Conservation (phyloP, 2,329 filamentous ascomycete genomes). For the Colletotrichum salicis region DNA sequence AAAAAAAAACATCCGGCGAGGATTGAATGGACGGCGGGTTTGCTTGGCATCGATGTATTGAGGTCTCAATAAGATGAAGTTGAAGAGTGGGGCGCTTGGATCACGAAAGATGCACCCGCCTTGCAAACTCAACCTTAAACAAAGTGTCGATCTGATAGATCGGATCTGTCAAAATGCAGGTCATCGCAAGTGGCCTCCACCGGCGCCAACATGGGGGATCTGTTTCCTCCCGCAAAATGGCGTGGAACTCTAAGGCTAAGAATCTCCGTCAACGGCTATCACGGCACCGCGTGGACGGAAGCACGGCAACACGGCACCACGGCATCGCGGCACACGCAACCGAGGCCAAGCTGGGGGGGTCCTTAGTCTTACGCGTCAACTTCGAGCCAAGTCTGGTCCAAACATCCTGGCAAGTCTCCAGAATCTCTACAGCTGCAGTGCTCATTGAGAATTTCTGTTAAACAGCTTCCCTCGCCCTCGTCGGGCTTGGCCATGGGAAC, state of each 20-base stretch:
- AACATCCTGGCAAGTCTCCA: slow-evolving; percentile 1
- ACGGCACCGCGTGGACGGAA: slow-evolving; percentile 22
- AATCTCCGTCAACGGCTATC: slow-evolving; percentile 14
- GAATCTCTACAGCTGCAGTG: not conserved
- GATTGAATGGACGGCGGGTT: not conserved
- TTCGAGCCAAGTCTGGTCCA: not conserved
- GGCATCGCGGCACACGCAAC: slow-evolving; percentile 27
- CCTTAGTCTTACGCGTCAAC: slow-evolving; percentile 6
- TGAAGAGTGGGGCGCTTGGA: not conserved
- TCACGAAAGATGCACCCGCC: not conserved
- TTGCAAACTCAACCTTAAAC: not conserved
- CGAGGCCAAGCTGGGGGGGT: slow-evolving; percentile 17
- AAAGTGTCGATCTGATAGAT: not conserved
- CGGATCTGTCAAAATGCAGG: slow-evolving; percentile 1
- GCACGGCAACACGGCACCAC: slow-evolving; percentile 20
- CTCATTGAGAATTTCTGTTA: not conserved
- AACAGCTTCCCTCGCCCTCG: not conserved
- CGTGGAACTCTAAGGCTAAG: slow-evolving; percentile 17
- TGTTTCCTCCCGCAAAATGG: not conserved
- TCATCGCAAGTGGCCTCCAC: not conserved
- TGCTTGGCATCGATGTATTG: not conserved
- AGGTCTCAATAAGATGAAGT: not conserved
- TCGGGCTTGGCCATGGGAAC: not conserved
- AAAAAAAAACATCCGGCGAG: not conserved
- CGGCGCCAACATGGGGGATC: not conserved